Base-by-base conservation (phyloP, 2,329 filamentous ascomycete species). In the Malbranchea zuffiana region DNA sequence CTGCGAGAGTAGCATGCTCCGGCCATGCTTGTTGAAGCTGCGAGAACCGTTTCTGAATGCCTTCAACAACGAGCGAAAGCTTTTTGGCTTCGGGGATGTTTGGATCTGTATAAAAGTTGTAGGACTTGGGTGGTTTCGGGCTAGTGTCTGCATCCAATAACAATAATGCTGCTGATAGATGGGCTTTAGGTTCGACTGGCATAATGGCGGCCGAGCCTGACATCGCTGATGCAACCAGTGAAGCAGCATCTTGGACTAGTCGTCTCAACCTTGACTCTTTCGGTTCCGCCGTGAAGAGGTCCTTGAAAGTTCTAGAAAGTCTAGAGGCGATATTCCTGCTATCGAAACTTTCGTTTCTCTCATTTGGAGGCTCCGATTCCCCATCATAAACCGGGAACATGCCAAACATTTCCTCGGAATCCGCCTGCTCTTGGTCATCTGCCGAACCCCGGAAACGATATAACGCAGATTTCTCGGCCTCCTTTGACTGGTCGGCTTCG, bases 61-160 rank as follows among this genome's bases (percentile, higher is more conserved):
- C 74, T 49, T 78, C 71, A 7, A 85, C 67, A 6, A 95, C 63
- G 0, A 57, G 61, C 17, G 90, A 75, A 3, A 95, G 68, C 43
- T 77, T 81, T 42, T 80, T 78, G 6, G 78, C 77, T 61, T 96
- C 84, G 1, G 65, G 57, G 8, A 88, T 63, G 50, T 96, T 92
- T 2, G 79, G 58, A 50, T 93, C 80, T 0, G 74, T 78, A 58
- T 98, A 98, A 57, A 98, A 95, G 60, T 94, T 94, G 65, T 88
- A 92, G 16, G 65, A 57, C 20, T 57, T 59, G 0, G 60, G 48
- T 2, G 63, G 51, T 3, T 61, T 60, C 4, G 59, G 47, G 1
- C 45, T 48, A 2, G 54, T 28, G 18, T 35, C 31, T 43, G 80
- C 72, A 40, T 79, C 68, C 1, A 93, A 57, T 1, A 74, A 62